These are phyloP conservation scores for Penicillium sp. DNA, from an alignment of 2,329 filamentous ascomycete species.

Conservation along the genomic window DNA sequence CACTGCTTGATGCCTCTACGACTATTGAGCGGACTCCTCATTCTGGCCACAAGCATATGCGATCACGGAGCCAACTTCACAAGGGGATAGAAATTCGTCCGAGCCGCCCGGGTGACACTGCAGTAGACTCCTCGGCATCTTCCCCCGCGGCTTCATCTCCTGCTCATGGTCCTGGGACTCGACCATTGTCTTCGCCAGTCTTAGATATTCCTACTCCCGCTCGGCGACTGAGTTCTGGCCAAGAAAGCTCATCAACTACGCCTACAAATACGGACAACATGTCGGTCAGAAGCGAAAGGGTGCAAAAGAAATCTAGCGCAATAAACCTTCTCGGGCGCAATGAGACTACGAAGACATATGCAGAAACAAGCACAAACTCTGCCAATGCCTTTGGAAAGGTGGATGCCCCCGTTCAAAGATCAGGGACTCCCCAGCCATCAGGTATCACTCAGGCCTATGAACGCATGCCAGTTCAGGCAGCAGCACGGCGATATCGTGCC, in stretches of 20 bases:
- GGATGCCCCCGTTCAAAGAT: slow-evolving; percentile 52
- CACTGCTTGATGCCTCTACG: slow-evolving; percentile 86
- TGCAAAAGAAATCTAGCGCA: slow-evolving; percentile 52
- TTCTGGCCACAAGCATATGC: slow-evolving; percentile 44
- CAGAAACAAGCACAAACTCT: slow-evolving; percentile 65
- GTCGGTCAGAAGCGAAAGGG: slow-evolving; percentile 28
- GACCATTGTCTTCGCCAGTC: slow-evolving; percentile 33
- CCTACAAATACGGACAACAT: slow-evolving; percentile 32
- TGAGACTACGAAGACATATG: slow-evolving; percentile 59
- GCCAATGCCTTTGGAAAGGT: slow-evolving; percentile 66
- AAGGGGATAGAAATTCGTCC: slow-evolving; percentile 29
- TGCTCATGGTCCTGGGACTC: slow-evolving; percentile 29
- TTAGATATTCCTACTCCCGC: slow-evolving; percentile 35
- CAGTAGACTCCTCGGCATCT: slow-evolving; percentile 26
- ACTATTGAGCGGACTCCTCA: slow-evolving; percentile 69
- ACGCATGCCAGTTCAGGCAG: slow-evolving; percentile 23
- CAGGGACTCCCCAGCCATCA: slow-evolving; percentile 33
- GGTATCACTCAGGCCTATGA: slow-evolving; percentile 39
- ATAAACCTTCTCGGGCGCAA: slow-evolving; percentile 61
- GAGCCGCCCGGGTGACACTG: slow-evolving; percentile 23
- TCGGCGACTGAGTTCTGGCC: slow-evolving; percentile 25
- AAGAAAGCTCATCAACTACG: slow-evolving; percentile 30
- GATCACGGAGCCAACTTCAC: slow-evolving; percentile 42
- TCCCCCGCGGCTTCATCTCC: slow-evolving; percentile 42
- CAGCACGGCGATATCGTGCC: slow-evolving; percentile 53